Evolutionary conservation across 1,284 basidiomycete genomes (phyloP).

Genomic region (Ustanciosporium gigantosporum): DNA sequence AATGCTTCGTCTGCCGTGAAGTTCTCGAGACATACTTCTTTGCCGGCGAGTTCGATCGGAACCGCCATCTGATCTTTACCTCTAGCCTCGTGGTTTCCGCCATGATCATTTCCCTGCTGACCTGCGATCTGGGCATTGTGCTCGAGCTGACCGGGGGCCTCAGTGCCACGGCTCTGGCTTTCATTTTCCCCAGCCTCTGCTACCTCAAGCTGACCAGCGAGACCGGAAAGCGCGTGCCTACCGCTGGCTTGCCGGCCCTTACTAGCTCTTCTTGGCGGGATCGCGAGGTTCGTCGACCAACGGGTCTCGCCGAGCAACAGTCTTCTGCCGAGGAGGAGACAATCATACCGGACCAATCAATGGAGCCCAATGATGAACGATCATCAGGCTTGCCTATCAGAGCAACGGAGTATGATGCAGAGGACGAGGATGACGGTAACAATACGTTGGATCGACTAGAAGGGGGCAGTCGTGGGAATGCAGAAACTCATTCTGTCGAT

Average conservation of each 20-base stretch:
- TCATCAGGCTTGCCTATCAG: slow-evolving; percentile 7
- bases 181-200: slow-evolving; percentile 68
- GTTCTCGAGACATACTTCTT: slow-evolving; percentile 62
- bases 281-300: neutral
- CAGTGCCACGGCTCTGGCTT: slow-evolving; percentile 90
- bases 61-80: slow-evolving; percentile 87
- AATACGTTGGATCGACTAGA: slow-evolving; percentile 34
- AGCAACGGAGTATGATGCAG: slow-evolving; percentile 21
- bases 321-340: slow-evolving; percentile 6
- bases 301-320: neutral
- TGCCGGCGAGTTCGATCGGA: slow-evolving; percentile 42
- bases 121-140: slow-evolving; percentile 95
- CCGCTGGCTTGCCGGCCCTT: slow-evolving; percentile 20
- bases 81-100: slow-evolving; percentile 79
- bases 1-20: slow-evolving; percentile 91
- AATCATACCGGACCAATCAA: slow-evolving; percentile 14
- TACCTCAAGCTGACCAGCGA: slow-evolving; percentile 57
- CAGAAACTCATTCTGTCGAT: slow-evolving; percentile 16
- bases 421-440: slow-evolving; percentile 22
- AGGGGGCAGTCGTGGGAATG: slow-evolving; percentile 5
- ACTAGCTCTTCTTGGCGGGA: slow-evolving; percentile 20
- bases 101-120: slow-evolving; percentile 84
- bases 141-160: slow-evolving; percentile 95
- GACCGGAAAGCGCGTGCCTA: slow-evolving; percentile 32
- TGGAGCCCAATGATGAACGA: slow-evolving; percentile 1